Base-by-base conservation (phyloP, 2,329 filamentous ascomycete species). In the Lecanicillium sp. region DNA sequence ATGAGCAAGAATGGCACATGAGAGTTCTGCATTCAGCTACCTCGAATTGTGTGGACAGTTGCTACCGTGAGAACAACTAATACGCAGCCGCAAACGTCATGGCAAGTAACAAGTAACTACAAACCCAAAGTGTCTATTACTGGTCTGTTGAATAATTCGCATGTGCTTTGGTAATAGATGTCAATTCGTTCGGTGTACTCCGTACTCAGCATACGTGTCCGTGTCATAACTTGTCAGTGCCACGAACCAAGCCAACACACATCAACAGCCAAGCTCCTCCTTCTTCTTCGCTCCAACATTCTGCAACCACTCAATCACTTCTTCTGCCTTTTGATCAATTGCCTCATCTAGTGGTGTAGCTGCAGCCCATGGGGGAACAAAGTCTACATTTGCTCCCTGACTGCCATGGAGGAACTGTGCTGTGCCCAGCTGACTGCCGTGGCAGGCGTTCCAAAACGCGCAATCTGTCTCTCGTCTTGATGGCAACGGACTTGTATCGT, bases 321-420 rank as follows among this genome's bases (percentile, higher is more conserved):
- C 49, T 24, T 23, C 36, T 3, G 49, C 44, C 15, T 46, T 48
- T 27, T 20, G 48, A 9, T 12, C 27, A 15, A 20, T 44, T 2
- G 51, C 51, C 24, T 47, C 51, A 37, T 48, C 50, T 9, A 53
- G 21, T 8, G 51, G 36, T n/a, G 45, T 49, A n/a, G 39, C 37
- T 12, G 21, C 82, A 19, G 81, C 83, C 84, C 84, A 87, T 4
- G 51, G 49, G 33, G 53, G 51, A 26, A 46, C 26, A 14, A 38
- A 26, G 38, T 55, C 43, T 19, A 44, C 33, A 32, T 46, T 32
- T 4, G 39, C 44, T 4, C 53, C 53, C 11, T 43, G 29, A 17
- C 19, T 33, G n/a, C n/a, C n/a, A 23, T 43, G 41, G 9, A 55
- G 17, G 19, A 50, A 53, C 33, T 51, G 26, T 12, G 51, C 53